Base-by-base conservation (phyloP, 148 eudicot species). In the Camellia sinensis region DNA sequence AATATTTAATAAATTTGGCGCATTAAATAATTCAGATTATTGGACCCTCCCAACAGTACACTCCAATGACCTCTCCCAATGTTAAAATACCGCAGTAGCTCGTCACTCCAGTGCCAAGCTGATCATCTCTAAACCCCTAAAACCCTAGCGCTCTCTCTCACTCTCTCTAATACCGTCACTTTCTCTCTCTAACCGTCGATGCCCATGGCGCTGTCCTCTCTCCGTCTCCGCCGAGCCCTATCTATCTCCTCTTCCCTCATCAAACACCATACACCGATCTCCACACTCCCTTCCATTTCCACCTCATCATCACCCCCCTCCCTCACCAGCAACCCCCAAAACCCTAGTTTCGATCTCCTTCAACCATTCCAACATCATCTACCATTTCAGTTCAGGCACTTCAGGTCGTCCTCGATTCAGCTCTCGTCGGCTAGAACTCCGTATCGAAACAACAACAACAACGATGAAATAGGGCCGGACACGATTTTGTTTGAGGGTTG, bases 401-500 rank as follows among this genome's bases (percentile, higher is more conserved):
- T 80, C 82, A 67, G 74, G 14, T 75, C 87, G 9, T 18, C 84
- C 48, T 7, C 81, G 83, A 86, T 76, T 21, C 44, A 73, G 46
- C 80, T 71, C 59, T 73, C 70, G 60, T 80, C 82, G 62, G 73
- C 82, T 6, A 80, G 88, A 43, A 63, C 81, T 2, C 64, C 60
- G 54, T 62, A 8, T 12, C 13, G 15, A 13, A 18, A 22, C 8
- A 78, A 71, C 76, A 76, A 75, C 41, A 80, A 78, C n/a, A 85
- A 83, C 2, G 86, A 85, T 2, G 89, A 93, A 29, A 88, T 95
- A 3, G 91, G 89, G 19, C 90, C 91, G 0, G 92, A 95, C 71
- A 85, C 93, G 7, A 86, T 93, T 17, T 84, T 95, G 5, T 95
- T 95, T 73, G 98, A 93, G 78, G 98, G 98, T 0, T 95, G 98